A percentile compares a stretch with the other conserved stretches of the same genome.
phyloP scores from a whole-genome alignment of 2,329 filamentous ascomycete genomes.

The Pleomassaria siparia region DNA sequence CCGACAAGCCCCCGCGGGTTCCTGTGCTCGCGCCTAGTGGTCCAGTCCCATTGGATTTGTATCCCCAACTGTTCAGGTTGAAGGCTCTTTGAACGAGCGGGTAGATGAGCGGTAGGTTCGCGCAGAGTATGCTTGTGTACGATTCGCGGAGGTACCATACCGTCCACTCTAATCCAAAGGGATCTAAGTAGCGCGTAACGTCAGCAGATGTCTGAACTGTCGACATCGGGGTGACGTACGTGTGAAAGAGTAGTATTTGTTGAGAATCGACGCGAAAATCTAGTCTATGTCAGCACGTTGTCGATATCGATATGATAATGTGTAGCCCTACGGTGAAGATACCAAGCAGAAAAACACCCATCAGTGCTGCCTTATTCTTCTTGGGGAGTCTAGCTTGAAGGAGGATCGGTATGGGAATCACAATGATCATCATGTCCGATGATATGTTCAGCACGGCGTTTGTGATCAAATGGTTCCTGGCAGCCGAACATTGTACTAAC shows the following conservation, averaged over 20 bases:
- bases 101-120: constrained; percentile 64
- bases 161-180: constrained; percentile 59
- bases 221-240: no score
- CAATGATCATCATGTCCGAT: constrained; percentile 50
- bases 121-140: constrained; percentile 61
- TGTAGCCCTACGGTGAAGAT: constrained; percentile 31
- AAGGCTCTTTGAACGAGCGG: constrained; percentile 56
- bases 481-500: constrained; percentile 46
- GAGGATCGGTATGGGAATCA: constrained; percentile 50
- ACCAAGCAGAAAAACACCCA: constrained; percentile 59
- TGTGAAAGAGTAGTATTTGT: constrained; percentile 63
- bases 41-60: constrained; percentile 18
- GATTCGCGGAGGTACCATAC: constrained; percentile 63
- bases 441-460: constrained; percentile 49
- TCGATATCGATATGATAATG: neutral
- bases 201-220: no score
- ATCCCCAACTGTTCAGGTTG: constrained; percentile 36
- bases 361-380: constrained; percentile 56
- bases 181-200: no score
- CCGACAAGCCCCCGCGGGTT: constrained; percentile 2
- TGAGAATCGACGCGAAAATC: constrained; percentile 60
- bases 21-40: constrained; percentile 3
- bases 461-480: constrained; percentile 44
- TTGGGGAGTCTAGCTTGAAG: constrained; percentile 46
- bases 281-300: constrained; percentile 8